Conservation (phyloP, 345 rosid species). For the Acer negundo region DNA sequence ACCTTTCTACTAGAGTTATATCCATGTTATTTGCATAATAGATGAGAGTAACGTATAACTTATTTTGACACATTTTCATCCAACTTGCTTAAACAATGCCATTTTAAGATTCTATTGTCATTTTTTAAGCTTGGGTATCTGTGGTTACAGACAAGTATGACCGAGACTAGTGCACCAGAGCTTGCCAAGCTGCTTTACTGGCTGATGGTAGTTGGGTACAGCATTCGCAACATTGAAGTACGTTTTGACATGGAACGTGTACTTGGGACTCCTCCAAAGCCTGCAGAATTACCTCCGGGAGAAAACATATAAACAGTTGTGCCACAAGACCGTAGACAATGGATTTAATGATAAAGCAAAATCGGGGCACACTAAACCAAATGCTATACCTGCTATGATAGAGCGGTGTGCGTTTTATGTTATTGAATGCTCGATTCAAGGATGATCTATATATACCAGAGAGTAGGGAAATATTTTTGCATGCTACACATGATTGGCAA, state of each 20-base stretch:
- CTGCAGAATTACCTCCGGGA: conserved; percentile 86
- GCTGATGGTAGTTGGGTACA: conserved; percentile 97
- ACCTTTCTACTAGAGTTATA: not conserved
- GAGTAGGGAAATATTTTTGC: conserved; percentile 11
- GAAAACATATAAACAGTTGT: conserved; percentile 52
- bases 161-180: conserved; percentile 85
- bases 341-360: not conserved
- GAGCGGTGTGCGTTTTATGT: not conserved
- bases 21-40: not conserved
- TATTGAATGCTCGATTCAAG: not conserved
- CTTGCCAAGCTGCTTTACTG: conserved; percentile 87
- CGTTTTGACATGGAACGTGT: conserved; percentile 96
- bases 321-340: not conserved
- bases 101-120: not conserved
- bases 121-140: conserved; percentile 1
- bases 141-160: conserved; percentile 61
- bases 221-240: conserved; percentile 94
- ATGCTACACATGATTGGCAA: not conserved
- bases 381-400: not conserved
- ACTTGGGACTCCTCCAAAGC: conserved; percentile 75
- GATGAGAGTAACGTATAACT: not conserved
- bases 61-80: not conserved
- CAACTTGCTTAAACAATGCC: not conserved
- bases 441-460: not conserved
- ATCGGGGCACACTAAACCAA: not conserved